A percentile compares a stretch with the other conserved stretches of the same genome.
Conservation (phyloP, 2,329 filamentous ascomycete species). For the Trichothecium roseum region DNA sequence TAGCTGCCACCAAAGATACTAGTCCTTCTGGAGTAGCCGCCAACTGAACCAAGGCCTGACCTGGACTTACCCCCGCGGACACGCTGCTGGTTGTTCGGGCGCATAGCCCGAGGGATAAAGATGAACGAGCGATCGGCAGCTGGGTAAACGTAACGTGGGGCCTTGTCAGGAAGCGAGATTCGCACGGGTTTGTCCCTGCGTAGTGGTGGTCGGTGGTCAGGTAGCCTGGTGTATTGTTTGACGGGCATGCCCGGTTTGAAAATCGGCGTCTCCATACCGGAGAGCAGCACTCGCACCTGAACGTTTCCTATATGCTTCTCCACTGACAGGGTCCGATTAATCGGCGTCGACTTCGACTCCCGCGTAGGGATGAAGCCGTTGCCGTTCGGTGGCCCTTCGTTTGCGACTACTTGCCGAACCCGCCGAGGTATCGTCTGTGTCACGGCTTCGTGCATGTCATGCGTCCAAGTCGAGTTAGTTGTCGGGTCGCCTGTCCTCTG, state of each 20-base stretch:
- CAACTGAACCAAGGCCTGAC: constrained; percentile 58
- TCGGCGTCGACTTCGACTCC: constrained; percentile 50
- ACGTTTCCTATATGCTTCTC: constrained; percentile 78
- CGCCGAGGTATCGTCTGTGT: constrained; percentile 32
- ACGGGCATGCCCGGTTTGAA: constrained; percentile 67
- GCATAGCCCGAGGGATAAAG: constrained; percentile 88
- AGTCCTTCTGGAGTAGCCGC: constrained; percentile 65
- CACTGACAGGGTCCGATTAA: constrained; percentile 71
- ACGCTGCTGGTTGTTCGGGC: constrained; percentile 80
- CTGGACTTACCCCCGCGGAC: constrained; percentile 47
- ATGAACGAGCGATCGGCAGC: constrained; percentile 88
- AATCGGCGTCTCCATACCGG: constrained; percentile 61
- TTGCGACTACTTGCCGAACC: constrained; percentile 30
- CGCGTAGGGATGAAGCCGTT: constrained; percentile 45
- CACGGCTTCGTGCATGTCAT: constrained; percentile 83
- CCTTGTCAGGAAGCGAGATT: constrained; percentile 73
- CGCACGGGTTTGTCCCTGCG: constrained; percentile 94
- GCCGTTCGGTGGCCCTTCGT: constrained; percentile 43
- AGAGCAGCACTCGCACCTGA: constrained; percentile 71
- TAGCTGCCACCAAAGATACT: constrained; percentile 65
- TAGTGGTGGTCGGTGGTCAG: constrained; percentile 86
- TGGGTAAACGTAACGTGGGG: constrained; percentile 83
- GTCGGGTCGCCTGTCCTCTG: constrained; percentile 47
- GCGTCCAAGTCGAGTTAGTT: constrained; percentile 72
- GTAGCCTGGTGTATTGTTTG: constrained; percentile 86